Percentiles rank a stretch among this genome's conserved stretches.
Evolutionary conservation across 2,329 filamentous ascomycete genomes (phyloP).

Genomic region (Keithomyces neogunnii): DNA sequence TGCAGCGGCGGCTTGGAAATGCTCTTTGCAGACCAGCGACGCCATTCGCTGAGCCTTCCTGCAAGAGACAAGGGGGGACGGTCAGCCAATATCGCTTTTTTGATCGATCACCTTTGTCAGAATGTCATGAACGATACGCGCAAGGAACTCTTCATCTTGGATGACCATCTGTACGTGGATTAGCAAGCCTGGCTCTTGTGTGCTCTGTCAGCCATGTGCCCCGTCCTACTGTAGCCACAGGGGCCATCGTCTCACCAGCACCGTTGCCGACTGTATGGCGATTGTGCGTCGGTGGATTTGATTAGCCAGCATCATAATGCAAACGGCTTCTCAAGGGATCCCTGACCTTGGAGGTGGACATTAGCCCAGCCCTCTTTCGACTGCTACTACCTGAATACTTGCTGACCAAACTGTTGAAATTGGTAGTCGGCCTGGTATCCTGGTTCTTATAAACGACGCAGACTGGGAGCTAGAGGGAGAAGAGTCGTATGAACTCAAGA

Average conservation of each 20-base stretch:
- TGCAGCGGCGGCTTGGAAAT: slow-evolving; percentile 83
- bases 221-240: not conserved
- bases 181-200: slow-evolving; percentile 1
- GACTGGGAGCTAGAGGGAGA: slow-evolving; percentile 98
- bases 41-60: slow-evolving; percentile 63
- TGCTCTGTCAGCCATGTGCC: not conserved
- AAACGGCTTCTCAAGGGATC: not conserved
- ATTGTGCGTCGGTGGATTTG: not conserved
- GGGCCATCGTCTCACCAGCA: not conserved
- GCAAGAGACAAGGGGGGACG: slow-evolving; percentile 48
- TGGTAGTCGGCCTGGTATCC: slow-evolving; percentile 79
- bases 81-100: slow-evolving; percentile 60
- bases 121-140: slow-evolving; percentile 78
- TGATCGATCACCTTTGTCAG: slow-evolving; percentile 72
- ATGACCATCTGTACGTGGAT: slow-evolving; percentile 71
- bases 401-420: slow-evolving; percentile 12
- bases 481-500: slow-evolving; percentile 76
- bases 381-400: not conserved
- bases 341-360: too few species aligned
- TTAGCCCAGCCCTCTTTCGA: not conserved
- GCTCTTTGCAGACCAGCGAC: slow-evolving; percentile 77
- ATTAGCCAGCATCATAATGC: not conserved
- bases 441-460: slow-evolving; percentile 94
- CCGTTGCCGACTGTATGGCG: not conserved
- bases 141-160: slow-evolving; percentile 82